Evolutionary conservation across 805 yeast genomes (phyloP), one percentile per base, ranked within the genome.

Genomic region (Lipomyces mesembrius): DNA sequence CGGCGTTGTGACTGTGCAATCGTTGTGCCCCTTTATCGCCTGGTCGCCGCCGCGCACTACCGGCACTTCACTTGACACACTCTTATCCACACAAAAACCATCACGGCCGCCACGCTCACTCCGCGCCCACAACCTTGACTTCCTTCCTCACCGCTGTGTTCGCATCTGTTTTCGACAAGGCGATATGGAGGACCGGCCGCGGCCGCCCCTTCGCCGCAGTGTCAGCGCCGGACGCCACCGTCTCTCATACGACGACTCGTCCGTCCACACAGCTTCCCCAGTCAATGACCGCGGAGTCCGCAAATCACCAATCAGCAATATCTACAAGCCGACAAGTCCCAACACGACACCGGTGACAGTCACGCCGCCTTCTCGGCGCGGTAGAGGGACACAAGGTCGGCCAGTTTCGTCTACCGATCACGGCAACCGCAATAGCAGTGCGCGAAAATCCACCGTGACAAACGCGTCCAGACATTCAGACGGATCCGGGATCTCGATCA

Each of bases 401-500:
- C 67, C 60, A 43, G 11, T n/a, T n/a, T 60, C 64, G 32, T 63
- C 60, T n/a, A 29, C 49, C n/a, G 59, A 59, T 29, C 39, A 37
- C 39, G n/a, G 49, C 54, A 54, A 55, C 34, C 22, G 53, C 43
- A 53, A 60, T 46, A 57, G 63, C 22, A 59, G 63, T n/a, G 52
- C 54, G 20, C 27, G 66, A 17, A 63, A 63, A 27, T 59, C 66
- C 3, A 22, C 37, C 9, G 39, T 58, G 20, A 22, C 53, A 12
- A 27, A 51, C 25, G 43, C 65, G 34, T 61, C 71, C 27, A 63
- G 71, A 11, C 60, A 65, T 22, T 65, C 71, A 2, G 71, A 67
- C 49, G 71, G 71, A 14, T 65, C 69, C 22, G 70, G 61, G 17
- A 65, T 67, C 32, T 67, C 71, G 25, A 65, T 67, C 53, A 39